A percentile compares a stretch with the other conserved stretches of the same genome.
Evolutionary conservation across 1,139 yeast species (phyloP).

Genomic region (Hyphopichia pseudoburtonii): DNA sequence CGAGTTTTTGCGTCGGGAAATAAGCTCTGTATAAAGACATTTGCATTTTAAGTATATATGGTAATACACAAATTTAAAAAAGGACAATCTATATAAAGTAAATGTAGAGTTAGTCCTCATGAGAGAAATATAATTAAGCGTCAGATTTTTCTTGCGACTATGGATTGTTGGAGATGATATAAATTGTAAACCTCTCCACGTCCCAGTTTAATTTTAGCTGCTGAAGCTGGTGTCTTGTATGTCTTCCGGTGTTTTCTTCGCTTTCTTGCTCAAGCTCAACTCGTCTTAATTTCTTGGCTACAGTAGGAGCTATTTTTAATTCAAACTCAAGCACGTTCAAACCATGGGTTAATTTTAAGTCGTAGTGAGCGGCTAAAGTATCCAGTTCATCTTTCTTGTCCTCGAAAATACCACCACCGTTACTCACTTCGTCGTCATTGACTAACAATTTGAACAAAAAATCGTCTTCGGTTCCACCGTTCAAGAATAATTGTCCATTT

Average conservation of each 20-base stretch:
- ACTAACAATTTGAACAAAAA: conserved; percentile 45
- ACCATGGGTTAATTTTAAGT: conserved; percentile 49
- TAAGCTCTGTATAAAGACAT: conserved; percentile 18
- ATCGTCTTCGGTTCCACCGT: conserved; percentile 35
- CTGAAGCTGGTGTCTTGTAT: conserved; percentile 49
- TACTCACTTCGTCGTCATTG: conserved; percentile 50
- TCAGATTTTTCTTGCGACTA: too few relatives aligned
- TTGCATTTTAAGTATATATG: conserved; percentile 1
- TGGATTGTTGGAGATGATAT: conserved; percentile 22
- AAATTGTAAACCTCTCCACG: conserved; percentile 43
- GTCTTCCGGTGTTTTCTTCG: conserved; percentile 38
- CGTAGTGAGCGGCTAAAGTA: conserved; percentile 42
- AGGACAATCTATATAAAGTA: not conserved
- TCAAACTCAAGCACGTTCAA: conserved; percentile 48
- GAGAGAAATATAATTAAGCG: too few relatives aligned
- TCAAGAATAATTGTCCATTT: conserved; percentile 30
- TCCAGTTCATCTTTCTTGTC: conserved; percentile 14
- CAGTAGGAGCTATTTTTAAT: conserved; percentile 43
- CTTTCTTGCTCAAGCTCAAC: conserved; percentile 20
- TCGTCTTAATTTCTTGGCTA: conserved; percentile 34
- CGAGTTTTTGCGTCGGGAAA: conserved; percentile 92
- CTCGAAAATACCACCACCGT: conserved; percentile 38
- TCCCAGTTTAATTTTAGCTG: conserved; percentile 51
- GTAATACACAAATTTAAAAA: conserved; percentile 1
- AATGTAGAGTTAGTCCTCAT: too few relatives aligned